Percentiles rank a stretch among this genome's conserved stretches.
Evolutionary conservation across 192 early-diverging fungal species (phyloP).

Genomic region (Linnemannia hyalina): DNA sequence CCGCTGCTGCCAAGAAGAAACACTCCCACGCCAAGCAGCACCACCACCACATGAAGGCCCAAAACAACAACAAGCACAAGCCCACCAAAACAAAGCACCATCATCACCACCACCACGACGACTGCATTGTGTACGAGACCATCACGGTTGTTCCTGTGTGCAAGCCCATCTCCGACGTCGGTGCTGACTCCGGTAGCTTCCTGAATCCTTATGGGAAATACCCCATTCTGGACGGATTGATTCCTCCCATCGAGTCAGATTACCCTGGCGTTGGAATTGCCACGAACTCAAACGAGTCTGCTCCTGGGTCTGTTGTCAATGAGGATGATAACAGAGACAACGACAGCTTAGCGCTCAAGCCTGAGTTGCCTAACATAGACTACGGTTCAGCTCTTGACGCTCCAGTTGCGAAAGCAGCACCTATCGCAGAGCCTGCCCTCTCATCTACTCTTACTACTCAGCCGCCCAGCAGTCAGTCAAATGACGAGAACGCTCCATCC

Average conservation of each 20-base stretch:
- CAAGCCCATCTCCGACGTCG: background rate
- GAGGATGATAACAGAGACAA: background rate
- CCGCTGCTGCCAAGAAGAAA: slow-evolving; percentile 11
- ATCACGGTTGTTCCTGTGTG: slow-evolving; percentile 13
- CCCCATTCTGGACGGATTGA: background rate
- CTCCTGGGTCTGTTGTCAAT: background rate
- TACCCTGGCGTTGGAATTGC: too few relatives aligned
- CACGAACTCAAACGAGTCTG: background rate
- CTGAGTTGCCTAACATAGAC: background rate
- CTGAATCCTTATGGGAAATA: background rate
- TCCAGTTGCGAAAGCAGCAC: background rate
- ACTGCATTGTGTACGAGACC: slow-evolving; percentile 21
- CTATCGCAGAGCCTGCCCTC: background rate
- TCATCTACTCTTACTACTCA: background rate
- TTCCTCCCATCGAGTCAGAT: background rate
- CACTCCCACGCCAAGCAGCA: background rate
- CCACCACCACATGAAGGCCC: background rate
- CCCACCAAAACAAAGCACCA: background rate
- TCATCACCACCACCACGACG: background rate
- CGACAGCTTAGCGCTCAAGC: background rate
- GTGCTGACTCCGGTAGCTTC: background rate
- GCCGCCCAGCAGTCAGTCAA: background rate
- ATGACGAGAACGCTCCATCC: background rate
- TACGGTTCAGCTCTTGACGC: background rate
- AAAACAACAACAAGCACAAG: background rate